Conservation (phyloP, 2,329 filamentous ascomycete species). For the Curvularia spicifera region DNA sequence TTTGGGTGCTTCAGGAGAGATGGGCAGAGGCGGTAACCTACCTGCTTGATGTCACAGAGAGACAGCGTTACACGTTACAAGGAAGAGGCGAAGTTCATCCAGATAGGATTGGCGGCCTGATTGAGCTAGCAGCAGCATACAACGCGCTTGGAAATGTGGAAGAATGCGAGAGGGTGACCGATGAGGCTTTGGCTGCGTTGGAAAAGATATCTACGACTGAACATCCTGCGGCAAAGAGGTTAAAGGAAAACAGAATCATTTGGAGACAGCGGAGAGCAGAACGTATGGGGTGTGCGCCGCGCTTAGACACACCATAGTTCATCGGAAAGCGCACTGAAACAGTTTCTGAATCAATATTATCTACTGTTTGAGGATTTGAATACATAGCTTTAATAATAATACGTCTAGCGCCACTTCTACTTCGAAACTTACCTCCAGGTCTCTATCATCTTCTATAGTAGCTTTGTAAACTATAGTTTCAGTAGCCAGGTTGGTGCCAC, state of each 20-base stretch:
- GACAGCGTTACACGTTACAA: constrained; percentile 12
- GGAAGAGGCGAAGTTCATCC: constrained; percentile 15
- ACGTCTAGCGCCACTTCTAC: neutral
- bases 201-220: constrained; percentile 5
- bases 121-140: constrained; percentile 15
- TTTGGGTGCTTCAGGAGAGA: constrained; percentile 14
- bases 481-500: too few species aligned
- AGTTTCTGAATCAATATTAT: neutral
- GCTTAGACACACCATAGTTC: neutral
- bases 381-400: neutral
- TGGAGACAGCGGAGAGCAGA: constrained; percentile 5
- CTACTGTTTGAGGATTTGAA: neutral
- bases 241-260: constrained; percentile 2
- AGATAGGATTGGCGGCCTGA: constrained; percentile 16
- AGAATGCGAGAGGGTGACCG: constrained; percentile 4
- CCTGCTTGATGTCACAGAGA: constrained; percentile 14
- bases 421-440: too few species aligned
- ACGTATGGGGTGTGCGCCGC: neutral
- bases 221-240: constrained; percentile 5
- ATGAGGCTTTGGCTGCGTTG: constrained; percentile 7
- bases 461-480: too few species aligned
- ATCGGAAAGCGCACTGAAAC: neutral
- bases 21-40: constrained; percentile 16
- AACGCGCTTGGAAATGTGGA: constrained; percentile 6
- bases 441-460: too few species aligned